phyloP scores from a whole-genome alignment of 1,139 yeast species.

The Pichia sp. region DNA sequence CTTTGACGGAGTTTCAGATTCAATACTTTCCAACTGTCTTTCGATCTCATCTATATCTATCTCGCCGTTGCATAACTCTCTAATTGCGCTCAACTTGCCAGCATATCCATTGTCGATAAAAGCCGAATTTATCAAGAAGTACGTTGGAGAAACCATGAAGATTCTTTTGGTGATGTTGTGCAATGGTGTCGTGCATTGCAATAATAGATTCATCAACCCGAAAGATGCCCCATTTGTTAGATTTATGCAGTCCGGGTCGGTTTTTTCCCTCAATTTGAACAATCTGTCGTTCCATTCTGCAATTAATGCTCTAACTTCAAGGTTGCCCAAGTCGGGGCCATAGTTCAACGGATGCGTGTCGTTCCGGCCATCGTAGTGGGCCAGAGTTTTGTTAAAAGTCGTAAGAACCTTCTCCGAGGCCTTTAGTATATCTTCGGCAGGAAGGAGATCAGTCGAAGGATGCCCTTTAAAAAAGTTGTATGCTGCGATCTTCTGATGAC shows the following conservation, averaged over 20 bases:
- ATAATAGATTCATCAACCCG: slow-evolving; percentile 70
- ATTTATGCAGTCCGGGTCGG: slow-evolving; percentile 54
- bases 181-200: slow-evolving; percentile 51
- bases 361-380: slow-evolving; percentile 50
- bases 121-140: slow-evolving; percentile 69
- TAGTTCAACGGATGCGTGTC: slow-evolving; percentile 73
- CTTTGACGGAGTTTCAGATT: slow-evolving; percentile 32
- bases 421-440: slow-evolving; percentile 49
- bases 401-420: slow-evolving; percentile 53
- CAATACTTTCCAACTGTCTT: slow-evolving; percentile 40
- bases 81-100: slow-evolving; percentile 62
- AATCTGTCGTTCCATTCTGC: slow-evolving; percentile 50
- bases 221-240: slow-evolving; percentile 85
- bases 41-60: slow-evolving; percentile 59
- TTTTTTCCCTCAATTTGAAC: slow-evolving; percentile 31
- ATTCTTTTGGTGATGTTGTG: slow-evolving; percentile 56
- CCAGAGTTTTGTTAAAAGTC: slow-evolving; percentile 39
- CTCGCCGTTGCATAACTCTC: slow-evolving; percentile 49
- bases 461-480: slow-evolving; percentile 66
- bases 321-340: slow-evolving; percentile 80
- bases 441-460: slow-evolving; percentile 62
- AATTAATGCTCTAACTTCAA: slow-evolving; percentile 53
- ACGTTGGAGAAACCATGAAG: slow-evolving; percentile 79
- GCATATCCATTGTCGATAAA: slow-evolving; percentile 79
- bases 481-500: slow-evolving; percentile 28